Percentiles rank a stretch among this genome's conserved stretches.
phyloP scores from a whole-genome alignment of 2,329 filamentous ascomycete species.

The Beauveria scarabaeidicola region DNA sequence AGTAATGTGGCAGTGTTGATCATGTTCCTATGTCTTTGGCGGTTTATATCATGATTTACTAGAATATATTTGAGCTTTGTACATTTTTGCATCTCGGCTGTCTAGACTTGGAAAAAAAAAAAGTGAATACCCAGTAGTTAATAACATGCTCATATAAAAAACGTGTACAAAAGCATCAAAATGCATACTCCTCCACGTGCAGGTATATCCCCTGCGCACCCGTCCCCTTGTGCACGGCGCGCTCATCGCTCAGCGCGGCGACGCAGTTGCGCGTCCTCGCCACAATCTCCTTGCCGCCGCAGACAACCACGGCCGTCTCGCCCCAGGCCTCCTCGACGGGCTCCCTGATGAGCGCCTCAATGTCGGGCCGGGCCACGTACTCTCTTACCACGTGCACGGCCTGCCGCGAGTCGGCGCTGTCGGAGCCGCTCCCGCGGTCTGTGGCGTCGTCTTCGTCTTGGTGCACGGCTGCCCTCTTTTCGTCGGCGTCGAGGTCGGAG shows the following conservation, averaged over 20 bases:
- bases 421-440: neutral
- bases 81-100: no score
- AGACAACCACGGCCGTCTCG: slow-evolving; percentile 54
- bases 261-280: slow-evolving; percentile 47
- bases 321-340: slow-evolving; percentile 50
- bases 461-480: neutral
- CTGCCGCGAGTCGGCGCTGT: slow-evolving; percentile 15
- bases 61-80: no score
- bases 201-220: slow-evolving; percentile 54
- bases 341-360: slow-evolving; percentile 41
- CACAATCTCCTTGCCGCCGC: slow-evolving; percentile 48
- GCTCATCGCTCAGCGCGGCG: slow-evolving; percentile 47
- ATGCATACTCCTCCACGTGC: slow-evolving; percentile 52
- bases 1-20: no score
- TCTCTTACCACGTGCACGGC: slow-evolving; percentile 27
- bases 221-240: slow-evolving; percentile 56
- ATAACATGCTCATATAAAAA: neutral
- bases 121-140: neutral
- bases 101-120: no score
- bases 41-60: no score
- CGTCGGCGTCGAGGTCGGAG: slow-evolving; percentile 15
- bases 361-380: slow-evolving; percentile 39
- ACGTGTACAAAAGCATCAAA: slow-evolving; percentile 23
- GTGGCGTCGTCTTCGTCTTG: neutral
- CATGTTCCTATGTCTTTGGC: no score